These are phyloP conservation scores for Apiospora marii DNA, from an alignment of 2,329 filamentous ascomycete species.

Conservation along the genomic window DNA sequence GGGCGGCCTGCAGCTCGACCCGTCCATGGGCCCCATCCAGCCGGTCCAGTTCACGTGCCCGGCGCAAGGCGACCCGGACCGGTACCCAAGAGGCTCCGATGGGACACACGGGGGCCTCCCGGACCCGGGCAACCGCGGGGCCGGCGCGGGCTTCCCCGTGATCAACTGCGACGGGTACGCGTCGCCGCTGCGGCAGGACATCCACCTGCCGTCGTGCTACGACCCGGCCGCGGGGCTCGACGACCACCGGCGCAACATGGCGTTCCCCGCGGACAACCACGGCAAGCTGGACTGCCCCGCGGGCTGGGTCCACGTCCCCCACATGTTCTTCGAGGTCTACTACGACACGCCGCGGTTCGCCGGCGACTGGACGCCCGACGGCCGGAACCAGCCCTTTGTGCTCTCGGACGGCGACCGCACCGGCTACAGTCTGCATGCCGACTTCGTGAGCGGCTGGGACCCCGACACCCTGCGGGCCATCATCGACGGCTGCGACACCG, in stretches of 20 bases:
- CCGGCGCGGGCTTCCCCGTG: constrained; percentile 74
- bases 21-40: constrained; percentile 45
- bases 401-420: constrained; percentile 74
- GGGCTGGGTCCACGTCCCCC: constrained; percentile 63
- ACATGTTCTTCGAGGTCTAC: constrained; percentile 67
- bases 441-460: constrained; percentile 82
- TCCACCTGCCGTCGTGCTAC: constrained; percentile 80
- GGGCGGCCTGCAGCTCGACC: constrained; percentile 48
- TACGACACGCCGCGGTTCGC: constrained; percentile 64
- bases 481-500: constrained; percentile 70
- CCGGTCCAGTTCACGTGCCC: constrained; percentile 69
- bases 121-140: constrained; percentile 60
- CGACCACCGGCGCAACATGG: constrained; percentile 71
- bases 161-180: constrained; percentile 70
- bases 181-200: constrained; percentile 69
- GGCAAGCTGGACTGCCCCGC: constrained; percentile 56
- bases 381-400: constrained; percentile 69
- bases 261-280: constrained; percentile 61
- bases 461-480: constrained; percentile 68
- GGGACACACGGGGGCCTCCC: constrained; percentile 63
- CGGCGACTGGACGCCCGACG: constrained; percentile 60
- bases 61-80: constrained; percentile 58
- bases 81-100: constrained; percentile 63
- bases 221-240: constrained; percentile 67
- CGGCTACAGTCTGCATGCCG: constrained; percentile 74